Percentiles rank a stretch among this genome's conserved stretches.
These are phyloP conservation scores for Blastocystis sp. DNA, from an alignment of 352 stramenopile genomes.

Conservation along the genomic window DNA sequence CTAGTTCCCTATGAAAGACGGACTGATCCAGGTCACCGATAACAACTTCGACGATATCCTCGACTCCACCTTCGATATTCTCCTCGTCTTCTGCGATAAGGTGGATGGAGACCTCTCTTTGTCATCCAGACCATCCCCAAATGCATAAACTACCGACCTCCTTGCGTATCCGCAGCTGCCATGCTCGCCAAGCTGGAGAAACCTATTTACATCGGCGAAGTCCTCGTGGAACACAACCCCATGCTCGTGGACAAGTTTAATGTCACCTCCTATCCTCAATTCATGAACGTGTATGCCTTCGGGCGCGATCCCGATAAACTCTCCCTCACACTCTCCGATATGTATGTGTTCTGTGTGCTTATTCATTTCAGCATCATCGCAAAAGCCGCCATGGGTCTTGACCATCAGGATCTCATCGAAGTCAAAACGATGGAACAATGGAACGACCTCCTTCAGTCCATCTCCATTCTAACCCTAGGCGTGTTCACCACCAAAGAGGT, in stretches of 20 bases:
- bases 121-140: neutral
- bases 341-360: neutral
- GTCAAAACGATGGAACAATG: neutral
- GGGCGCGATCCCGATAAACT: conserved; percentile 35
- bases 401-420: neutral
- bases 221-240: neutral
- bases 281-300: conserved; percentile 38
- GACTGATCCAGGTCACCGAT: conserved; percentile 25
- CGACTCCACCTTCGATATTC: conserved; percentile 20
- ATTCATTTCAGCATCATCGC: neutral
- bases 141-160: neutral
- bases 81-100: conserved; percentile 16
- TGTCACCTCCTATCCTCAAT: conserved; percentile 4
- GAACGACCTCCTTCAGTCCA: neutral
- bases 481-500: conserved; percentile 42
- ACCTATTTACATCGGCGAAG: conserved; percentile 38
- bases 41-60: conserved; percentile 43
- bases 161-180: neutral
- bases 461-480: neutral
- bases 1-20: conserved; percentile 46
- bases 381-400: conserved; percentile 6
- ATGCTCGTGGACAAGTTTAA: neutral
- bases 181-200: conserved; percentile 19
- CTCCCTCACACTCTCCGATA: neutral
- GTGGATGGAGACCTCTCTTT: neutral